A percentile compares a stretch with the other conserved stretches of the same genome.
Conservation (phyloP, 1,284 basidiomycete genomes). For the Puccinia hordei region DNA sequence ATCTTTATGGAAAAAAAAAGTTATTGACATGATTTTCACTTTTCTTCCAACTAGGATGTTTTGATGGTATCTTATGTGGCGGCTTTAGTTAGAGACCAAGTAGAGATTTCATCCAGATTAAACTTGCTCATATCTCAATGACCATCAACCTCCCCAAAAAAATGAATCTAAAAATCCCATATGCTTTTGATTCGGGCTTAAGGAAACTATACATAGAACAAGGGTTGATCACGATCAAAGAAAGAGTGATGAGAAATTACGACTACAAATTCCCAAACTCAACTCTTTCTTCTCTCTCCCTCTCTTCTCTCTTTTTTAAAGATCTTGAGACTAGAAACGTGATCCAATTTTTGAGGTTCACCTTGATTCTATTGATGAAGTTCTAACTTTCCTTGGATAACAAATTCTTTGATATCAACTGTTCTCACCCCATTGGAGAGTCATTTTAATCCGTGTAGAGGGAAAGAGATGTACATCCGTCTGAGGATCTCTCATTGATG, state of each 20-base stretch:
- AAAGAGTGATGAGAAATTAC: neutral
- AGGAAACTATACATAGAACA: neutral
- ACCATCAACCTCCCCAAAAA: neutral
- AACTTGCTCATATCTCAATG: conserved; percentile 68
- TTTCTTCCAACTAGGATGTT: conserved; percentile 53
- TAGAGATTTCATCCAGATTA: conserved; percentile 86
- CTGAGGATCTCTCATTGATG: no score
- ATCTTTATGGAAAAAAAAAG: neutral
- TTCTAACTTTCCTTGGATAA: conserved; percentile 11
- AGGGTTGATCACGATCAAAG: neutral
- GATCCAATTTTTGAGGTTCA: neutral
- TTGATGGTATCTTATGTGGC: conserved; percentile 80
- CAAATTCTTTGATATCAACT: neutral
- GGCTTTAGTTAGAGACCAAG: conserved; percentile 89
- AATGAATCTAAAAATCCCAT: neutral
- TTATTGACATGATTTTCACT: neutral
- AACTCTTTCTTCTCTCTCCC: neutral
- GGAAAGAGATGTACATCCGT: neutral
- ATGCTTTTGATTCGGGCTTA: neutral
- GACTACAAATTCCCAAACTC: neutral
- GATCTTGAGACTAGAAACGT: no score
- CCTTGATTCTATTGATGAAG: neutral
- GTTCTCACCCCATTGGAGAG: neutral
- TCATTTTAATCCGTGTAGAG: neutral
- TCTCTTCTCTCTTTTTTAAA: neutral